Evolutionary conservation across 257 asterid species (phyloP).

Genomic region (Coffea eugenioides): DNA sequence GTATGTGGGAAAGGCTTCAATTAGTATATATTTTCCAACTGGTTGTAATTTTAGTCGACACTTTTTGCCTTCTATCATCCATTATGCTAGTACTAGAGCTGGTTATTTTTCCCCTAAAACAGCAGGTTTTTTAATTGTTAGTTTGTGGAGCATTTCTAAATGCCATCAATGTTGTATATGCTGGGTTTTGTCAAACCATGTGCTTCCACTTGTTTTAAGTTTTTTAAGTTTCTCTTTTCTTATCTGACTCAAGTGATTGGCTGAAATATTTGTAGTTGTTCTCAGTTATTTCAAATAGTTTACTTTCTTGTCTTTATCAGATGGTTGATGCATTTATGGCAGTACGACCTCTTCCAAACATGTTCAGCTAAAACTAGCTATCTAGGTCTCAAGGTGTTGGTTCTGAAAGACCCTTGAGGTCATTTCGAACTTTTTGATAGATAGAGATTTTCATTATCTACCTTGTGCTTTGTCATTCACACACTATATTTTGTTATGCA

Average conservation of each 20-base stretch:
- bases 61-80: background rate
- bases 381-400: background rate
- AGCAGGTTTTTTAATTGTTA: background rate
- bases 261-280: background rate
- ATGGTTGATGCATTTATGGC: constrained; percentile 95
- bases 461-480: background rate
- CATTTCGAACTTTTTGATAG: background rate
- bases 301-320: constrained; percentile 31
- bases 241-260: background rate
- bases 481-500: background rate
- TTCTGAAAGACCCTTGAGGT: background rate
- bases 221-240: background rate
- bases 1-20: background rate
- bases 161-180: background rate
- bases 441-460: background rate
- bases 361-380: constrained; percentile 46
- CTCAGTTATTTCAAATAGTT: background rate
- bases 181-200: background rate
- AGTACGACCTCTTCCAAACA: constrained; percentile 75
- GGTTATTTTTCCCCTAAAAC: background rate
- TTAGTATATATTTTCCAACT: too few relatives aligned
- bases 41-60: background rate
- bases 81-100: background rate
- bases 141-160: background rate
- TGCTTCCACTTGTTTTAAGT: background rate